These are phyloP conservation scores for Panicum miliaceum DNA, from an alignment of 176 grass and related monocot species.

Conservation along the genomic window DNA sequence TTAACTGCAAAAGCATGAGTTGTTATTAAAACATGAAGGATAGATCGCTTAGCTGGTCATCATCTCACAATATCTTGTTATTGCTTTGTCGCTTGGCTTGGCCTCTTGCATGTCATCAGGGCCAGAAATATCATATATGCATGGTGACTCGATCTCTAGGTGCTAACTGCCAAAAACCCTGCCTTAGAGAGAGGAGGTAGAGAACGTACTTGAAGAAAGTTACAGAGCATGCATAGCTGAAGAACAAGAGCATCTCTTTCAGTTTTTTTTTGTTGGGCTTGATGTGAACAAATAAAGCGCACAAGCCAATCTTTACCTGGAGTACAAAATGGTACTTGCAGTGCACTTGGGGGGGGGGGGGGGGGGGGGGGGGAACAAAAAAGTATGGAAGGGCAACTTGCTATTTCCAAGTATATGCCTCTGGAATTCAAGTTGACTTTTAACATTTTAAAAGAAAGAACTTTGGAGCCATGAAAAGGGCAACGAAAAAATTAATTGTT, in stretches of 20 bases:
- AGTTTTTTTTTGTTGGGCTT: background rate
- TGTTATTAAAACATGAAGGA: constrained; percentile 33
- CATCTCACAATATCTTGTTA: background rate
- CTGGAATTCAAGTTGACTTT: constrained; percentile 9
- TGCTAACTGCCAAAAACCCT: background rate
- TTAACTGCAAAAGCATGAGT: constrained; percentile 36
- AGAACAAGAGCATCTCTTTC: background rate
- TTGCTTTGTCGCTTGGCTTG: constrained; percentile 7
- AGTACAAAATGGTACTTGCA: background rate
- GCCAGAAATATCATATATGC: constrained; percentile 5
- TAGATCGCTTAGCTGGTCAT: constrained; percentile 2
- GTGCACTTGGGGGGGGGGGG: background rate
- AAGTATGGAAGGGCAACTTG: background rate
- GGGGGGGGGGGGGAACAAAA: background rate
- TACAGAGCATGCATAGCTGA: background rate
- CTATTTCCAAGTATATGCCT: background rate
- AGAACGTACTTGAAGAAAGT: background rate
- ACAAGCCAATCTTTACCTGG: background rate
- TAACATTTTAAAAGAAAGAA: background rate
- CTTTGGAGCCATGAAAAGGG: background rate
- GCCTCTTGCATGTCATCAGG: background rate
- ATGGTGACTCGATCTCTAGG: background rate
- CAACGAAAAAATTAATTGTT: background rate
- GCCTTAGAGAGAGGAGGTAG: background rate
- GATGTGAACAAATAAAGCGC: background rate